phyloP scores from a whole-genome alignment of 345 rosid species.

The Hypericum perforatum region DNA sequence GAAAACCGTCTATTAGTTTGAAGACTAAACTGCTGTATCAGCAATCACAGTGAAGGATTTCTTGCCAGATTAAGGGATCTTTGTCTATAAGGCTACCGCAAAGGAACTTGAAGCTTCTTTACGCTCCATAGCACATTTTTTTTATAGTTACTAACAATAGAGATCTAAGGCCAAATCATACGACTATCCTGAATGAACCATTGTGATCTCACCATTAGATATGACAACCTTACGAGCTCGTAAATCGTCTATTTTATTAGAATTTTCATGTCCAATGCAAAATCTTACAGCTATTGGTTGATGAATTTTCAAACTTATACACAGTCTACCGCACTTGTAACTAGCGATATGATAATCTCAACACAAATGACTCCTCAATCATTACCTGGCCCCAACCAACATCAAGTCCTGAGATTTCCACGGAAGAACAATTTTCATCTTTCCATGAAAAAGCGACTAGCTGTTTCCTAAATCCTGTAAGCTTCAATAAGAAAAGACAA shows the following conservation, averaged over 20 bases:
- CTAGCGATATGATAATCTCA: neutral
- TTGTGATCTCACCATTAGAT: no score
- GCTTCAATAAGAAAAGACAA: constrained; percentile 35
- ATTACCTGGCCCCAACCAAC: constrained; percentile 98
- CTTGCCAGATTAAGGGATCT: no score
- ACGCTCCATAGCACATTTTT: no score
- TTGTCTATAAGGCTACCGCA: no score
- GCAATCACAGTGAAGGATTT: neutral
- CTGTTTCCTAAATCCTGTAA: constrained; percentile 67
- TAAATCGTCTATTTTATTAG: no score
- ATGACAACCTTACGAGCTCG: no score
- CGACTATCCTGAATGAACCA: no score
- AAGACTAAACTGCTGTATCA: neutral
- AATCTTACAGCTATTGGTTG: no score
- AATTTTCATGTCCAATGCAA: no score
- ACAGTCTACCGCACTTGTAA: neutral
- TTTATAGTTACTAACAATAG: no score
- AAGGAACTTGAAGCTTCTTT: no score
- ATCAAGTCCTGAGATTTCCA: constrained; percentile 95
- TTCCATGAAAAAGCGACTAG: constrained; percentile 50
- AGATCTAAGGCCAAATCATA: no score
- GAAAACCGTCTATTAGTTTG: neutral
- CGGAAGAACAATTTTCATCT: constrained; percentile 40
- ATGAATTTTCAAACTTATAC: neutral
- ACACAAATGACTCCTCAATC: neutral